These are phyloP conservation scores for Parachlorella kessleri DNA, from an alignment of 139 green algal species.

Conservation along the genomic window DNA sequence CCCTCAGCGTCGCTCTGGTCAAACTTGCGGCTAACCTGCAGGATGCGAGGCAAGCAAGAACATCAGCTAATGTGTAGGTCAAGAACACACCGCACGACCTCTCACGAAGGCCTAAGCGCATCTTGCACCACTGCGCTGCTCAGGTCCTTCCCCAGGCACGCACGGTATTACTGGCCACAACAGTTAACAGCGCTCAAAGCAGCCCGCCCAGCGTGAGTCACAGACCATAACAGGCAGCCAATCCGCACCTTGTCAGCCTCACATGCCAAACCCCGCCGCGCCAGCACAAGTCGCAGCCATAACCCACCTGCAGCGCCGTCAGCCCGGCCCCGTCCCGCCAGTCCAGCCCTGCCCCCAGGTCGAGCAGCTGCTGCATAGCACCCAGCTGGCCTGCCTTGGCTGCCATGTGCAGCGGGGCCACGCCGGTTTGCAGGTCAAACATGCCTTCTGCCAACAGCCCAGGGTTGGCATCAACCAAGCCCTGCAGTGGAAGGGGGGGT, in stretches of 20 bases:
- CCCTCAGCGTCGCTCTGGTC: slow-evolving; percentile 48
- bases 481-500: neutral
- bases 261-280: neutral
- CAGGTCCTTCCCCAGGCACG: too few relatives aligned
- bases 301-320: slow-evolving; percentile 31
- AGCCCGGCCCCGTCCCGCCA: slow-evolving; percentile 10
- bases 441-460: neutral
- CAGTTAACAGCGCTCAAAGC: too few relatives aligned
- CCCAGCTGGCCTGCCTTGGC: slow-evolving; percentile 12
- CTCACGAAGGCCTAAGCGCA: too few relatives aligned
- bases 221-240: neutral
- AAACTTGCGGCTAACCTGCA: slow-evolving; percentile 26
- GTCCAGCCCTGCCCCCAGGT: slow-evolving; percentile 9
- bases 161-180: too few relatives aligned
- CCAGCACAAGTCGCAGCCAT: neutral
- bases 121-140: too few relatives aligned
- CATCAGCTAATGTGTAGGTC: too few relatives aligned
- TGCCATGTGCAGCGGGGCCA: slow-evolving; percentile 38
- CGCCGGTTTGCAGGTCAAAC: slow-evolving; percentile 22
- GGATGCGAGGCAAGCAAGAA: too few relatives aligned
- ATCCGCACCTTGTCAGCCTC: neutral
- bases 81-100: too few relatives aligned
- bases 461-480: neutral
- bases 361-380: slow-evolving; percentile 26
- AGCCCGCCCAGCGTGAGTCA: neutral